Conservation (phyloP, 2,329 filamentous ascomycete species). For the Colletotrichum gloeosporioides region DNA sequence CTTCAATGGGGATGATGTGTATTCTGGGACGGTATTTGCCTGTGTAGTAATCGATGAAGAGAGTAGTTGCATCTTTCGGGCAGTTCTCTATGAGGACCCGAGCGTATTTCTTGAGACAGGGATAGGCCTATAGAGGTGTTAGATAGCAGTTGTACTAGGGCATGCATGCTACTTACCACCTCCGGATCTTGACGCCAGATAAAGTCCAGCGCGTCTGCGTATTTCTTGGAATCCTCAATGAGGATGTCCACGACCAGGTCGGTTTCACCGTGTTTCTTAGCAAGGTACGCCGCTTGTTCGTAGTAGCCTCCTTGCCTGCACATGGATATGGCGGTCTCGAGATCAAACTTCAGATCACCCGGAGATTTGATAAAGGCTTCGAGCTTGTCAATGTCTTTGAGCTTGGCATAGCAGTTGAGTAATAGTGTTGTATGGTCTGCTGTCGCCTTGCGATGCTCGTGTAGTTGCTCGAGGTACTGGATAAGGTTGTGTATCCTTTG, state of each 20-base stretch:
- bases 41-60: slow-evolving; percentile 96
- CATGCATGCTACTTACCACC: slow-evolving; percentile 55
- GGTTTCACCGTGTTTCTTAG: slow-evolving; percentile 91
- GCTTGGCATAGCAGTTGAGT: slow-evolving; percentile 95
- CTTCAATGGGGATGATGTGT: slow-evolving; percentile 47
- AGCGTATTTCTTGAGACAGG: slow-evolving; percentile 93
- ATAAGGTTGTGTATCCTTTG: slow-evolving; percentile 98
- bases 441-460: slow-evolving; percentile 91
- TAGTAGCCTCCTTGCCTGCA: slow-evolving; percentile 96
- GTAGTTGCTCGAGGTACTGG: slow-evolving; percentile 93
- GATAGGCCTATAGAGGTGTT: slow-evolving; percentile 68
- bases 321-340: slow-evolving; percentile 97
- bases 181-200: slow-evolving; percentile 87
- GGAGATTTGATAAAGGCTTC: slow-evolving; percentile 97
- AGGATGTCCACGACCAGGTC: slow-evolving; percentile 94
- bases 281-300: slow-evolving; percentile 94
- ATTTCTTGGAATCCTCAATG: slow-evolving; percentile 93
- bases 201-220: slow-evolving; percentile 86
- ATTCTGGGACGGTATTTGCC: slow-evolving; percentile 79
- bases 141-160: slow-evolving; percentile 25
- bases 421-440: slow-evolving; percentile 94
- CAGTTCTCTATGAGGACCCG: slow-evolving; percentile 89
- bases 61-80: slow-evolving; percentile 77
- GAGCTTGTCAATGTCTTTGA: slow-evolving; percentile 96
- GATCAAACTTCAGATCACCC: slow-evolving; percentile 92